These are phyloP conservation scores for Scedosporium dehoogii DNA, from an alignment of 2,329 filamentous ascomycete genomes.

Conservation along the genomic window DNA sequence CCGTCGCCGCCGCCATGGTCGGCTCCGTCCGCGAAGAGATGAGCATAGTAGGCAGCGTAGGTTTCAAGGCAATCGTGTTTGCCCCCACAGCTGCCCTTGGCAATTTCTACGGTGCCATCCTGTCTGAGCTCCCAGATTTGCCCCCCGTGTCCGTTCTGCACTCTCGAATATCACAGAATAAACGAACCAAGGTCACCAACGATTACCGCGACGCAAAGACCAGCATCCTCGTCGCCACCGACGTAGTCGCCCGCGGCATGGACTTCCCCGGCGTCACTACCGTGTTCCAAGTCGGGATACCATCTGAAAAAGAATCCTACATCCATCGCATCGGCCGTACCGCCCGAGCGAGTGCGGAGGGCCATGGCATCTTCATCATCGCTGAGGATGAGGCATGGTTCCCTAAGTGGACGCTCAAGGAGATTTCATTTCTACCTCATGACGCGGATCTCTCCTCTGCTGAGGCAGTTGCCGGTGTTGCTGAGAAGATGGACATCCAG, in stretches of 20 bases:
- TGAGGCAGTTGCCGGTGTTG: constrained; percentile 26
- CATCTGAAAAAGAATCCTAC: constrained; percentile 51
- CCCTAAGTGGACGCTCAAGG: constrained; percentile 37
- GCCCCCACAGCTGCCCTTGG: constrained; percentile 51
- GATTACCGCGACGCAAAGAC: constrained; percentile 42
- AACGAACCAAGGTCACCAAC: constrained; percentile 49
- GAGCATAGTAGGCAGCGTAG: constrained; percentile 21
- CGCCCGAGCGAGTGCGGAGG: constrained; percentile 52
- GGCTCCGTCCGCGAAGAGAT: constrained; percentile 42
- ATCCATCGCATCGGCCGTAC: constrained; percentile 60
- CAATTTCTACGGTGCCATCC: constrained; percentile 38
- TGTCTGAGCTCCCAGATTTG: constrained; percentile 27
- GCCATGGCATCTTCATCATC: constrained; percentile 52
- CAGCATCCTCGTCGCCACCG: constrained; percentile 55
- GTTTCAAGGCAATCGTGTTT: constrained; percentile 81
- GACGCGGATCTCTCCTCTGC: constrained; percentile 33
- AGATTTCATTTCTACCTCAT: constrained; percentile 41
- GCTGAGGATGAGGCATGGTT: constrained; percentile 41
- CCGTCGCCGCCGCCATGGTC: constrained; percentile 51
- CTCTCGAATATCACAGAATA: constrained; percentile 39
- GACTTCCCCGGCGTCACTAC: constrained; percentile 62
- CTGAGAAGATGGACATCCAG: constrained; percentile 31
- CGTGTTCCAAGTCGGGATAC: constrained; percentile 54
- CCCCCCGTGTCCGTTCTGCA: constrained; percentile 36
- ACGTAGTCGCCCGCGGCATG: constrained; percentile 64